Percentiles rank a stretch among this genome's conserved stretches.
Conservation (phyloP, 2,329 filamentous ascomycete genomes). For the Phaeoacremonium minimum region DNA sequence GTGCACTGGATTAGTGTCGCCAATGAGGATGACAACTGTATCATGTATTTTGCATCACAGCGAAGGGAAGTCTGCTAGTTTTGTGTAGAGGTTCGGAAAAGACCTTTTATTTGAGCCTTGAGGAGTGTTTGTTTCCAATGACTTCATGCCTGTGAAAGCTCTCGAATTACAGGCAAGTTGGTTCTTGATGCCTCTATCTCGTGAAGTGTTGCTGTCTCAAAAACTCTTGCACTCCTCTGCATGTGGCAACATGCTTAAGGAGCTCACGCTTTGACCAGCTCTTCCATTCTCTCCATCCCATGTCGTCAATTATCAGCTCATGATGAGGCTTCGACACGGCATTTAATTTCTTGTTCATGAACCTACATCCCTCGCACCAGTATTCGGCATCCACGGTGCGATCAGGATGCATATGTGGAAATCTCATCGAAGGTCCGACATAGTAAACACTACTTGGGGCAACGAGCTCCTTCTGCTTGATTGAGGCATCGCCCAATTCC, state of each 20-base stretch:
- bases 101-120: no score
- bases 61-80: no score
- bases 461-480: neutral
- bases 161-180: no score
- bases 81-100: no score
- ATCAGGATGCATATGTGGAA: neutral
- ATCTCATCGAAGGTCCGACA: neutral
- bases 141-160: no score
- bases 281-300: neutral
- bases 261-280: slow-evolving; percentile 1
- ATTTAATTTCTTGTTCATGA: neutral
- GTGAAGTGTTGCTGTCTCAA: no score
- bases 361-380: slow-evolving; percentile 1
- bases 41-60: no score
- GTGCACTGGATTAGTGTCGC: no score
- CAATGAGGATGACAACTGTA: no score
- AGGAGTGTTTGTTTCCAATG: no score
- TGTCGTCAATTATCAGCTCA: neutral
- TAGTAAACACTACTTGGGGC: neutral
- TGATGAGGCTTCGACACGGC: neutral
- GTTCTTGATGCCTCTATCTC: no score
- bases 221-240: neutral
- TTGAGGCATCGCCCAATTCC: neutral
- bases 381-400: neutral
- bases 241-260: neutral